phyloP scores from a whole-genome alignment of 1,139 yeast species.

The Blastobotrys proliferans region DNA sequence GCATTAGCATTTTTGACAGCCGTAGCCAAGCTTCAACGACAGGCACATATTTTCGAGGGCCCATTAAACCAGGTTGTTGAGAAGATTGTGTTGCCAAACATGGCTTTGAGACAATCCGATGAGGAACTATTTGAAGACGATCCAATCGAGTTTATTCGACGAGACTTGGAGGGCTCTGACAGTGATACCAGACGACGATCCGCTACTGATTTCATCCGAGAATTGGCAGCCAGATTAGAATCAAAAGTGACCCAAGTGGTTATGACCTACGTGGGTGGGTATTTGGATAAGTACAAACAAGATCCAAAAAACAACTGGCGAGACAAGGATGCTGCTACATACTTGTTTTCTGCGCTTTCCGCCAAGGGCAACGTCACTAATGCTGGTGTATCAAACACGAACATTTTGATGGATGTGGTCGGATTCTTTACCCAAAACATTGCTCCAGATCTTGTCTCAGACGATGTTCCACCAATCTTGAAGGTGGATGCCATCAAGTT shows the following conservation, averaged over 20 bases:
- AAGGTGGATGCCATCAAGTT: conserved; percentile 92
- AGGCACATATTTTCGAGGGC: conserved; percentile 59
- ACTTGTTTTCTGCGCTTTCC: conserved; percentile 83
- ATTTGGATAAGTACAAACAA: conserved; percentile 49
- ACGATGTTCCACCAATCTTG: conserved; percentile 47
- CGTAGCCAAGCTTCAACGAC: conserved; percentile 66
- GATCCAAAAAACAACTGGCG: conserved; percentile 58
- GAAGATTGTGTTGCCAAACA: conserved; percentile 83
- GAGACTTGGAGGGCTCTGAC: conserved; percentile 94
- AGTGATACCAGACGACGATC: conserved; percentile 88
- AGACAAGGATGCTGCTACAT: conserved; percentile 81
- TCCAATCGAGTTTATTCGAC: conserved; percentile 85
- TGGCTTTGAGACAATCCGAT: conserved; percentile 72
- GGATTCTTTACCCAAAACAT: conserved; percentile 77
- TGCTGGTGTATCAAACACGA: conserved; percentile 85
- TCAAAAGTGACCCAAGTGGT: conserved; percentile 69
- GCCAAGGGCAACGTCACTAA: conserved; percentile 83
- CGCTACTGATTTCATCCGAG: conserved; percentile 85
- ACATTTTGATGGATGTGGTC: conserved; percentile 78
- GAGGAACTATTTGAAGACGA: conserved; percentile 95
- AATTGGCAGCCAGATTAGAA: conserved; percentile 77
- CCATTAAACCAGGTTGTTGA: conserved; percentile 75
- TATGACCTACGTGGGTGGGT: conserved; percentile 68
- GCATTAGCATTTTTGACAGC: conserved; percentile 79
- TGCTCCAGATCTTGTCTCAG: conserved; percentile 68